Evolutionary conservation across 176 grass and related monocot genomes (phyloP).

Genomic region (Cenchrus purpureus): DNA sequence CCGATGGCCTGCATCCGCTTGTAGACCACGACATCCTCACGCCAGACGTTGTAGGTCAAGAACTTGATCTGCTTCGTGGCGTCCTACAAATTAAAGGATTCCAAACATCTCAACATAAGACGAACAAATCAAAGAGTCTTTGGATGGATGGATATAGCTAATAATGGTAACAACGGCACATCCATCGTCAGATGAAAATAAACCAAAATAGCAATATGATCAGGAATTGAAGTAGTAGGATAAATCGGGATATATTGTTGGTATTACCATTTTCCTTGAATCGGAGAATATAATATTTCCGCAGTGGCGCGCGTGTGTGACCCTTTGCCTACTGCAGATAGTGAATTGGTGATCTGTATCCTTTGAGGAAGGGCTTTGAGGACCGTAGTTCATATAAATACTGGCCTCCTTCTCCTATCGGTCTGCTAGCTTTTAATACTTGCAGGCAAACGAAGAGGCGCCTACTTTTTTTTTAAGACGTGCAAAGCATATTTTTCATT

Average conservation of each 20-base stretch:
- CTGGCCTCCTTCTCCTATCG: background rate
- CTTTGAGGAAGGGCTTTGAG: background rate
- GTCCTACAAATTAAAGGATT: background rate
- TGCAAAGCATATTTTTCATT: too few species aligned
- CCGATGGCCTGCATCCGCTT: slow-evolving; percentile 32
- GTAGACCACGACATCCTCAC: background rate
- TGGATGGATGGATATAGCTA: too few species aligned
- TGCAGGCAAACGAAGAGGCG: background rate
- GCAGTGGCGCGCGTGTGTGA: too few species aligned
- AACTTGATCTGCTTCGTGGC: slow-evolving; percentile 26
- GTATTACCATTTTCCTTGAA: background rate
- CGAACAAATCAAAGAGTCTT: too few species aligned
- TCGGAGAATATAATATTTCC: background rate
- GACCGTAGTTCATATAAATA: background rate
- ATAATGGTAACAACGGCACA: too few species aligned
- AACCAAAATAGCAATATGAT: too few species aligned
- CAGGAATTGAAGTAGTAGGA: background rate
- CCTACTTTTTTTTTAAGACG: too few species aligned
- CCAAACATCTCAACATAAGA: background rate
- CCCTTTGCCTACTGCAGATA: too few species aligned
- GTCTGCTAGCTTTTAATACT: background rate
- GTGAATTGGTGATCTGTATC: too few species aligned
- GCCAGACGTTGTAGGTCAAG: slow-evolving; percentile 43
- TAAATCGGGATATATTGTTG: background rate
- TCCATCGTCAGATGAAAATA: too few species aligned